Base-by-base conservation (phyloP, 225 moss, liverwort and hornwort species). In the Lunularia cruciata region DNA sequence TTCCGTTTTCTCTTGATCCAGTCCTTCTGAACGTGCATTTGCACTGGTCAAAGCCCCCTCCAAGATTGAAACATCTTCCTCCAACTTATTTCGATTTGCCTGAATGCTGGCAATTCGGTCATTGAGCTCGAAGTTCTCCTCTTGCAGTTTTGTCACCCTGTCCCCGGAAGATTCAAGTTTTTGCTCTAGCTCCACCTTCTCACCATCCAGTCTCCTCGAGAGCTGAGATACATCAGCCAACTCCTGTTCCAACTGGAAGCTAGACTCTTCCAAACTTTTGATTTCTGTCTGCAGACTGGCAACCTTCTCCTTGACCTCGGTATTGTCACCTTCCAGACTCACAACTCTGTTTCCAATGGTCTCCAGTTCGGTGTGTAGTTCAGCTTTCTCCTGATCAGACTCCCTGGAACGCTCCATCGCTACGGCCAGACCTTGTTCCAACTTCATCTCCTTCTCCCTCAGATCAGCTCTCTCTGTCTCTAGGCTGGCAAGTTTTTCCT, bases 1-100 rank as follows among this genome's bases (percentile, higher is more conserved):
- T 25, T 69, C 69, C 39, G 56, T 22, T 57, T 55, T 69, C 27
- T 69, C 69, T 14, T 56, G 54, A 26, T 69, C 56, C 26, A 39
- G 26, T 20, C 57, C 18, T 12, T 30, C 57, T 30, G 40, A 26
- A 8, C 38, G 45, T 25, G 39, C 69, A 19, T 25, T 15, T 27
- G 69, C 69, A 43, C 22, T 18, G 13, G 40, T 32, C 13, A 69
- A 20, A 40, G 69, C 25, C 31, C 57, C 40, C 69, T 57, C 55
- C 56, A 57, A 28, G 25, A 56, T 55, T 19, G 69, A 25, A 26
- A 22, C 35, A 38, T 57, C 69, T 18, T 57, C 55, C 22, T 69
- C 69, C 54, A 69, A 39, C 22, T 16, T 30, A 22, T 69, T 55
- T 30, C 56, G 22, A 18, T 57, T 26, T 11, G 23, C 55, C 40